These are phyloP conservation scores for Fusarium tanahbumbuense DNA, from an alignment of 2,329 filamentous ascomycete genomes.

Conservation along the genomic window DNA sequence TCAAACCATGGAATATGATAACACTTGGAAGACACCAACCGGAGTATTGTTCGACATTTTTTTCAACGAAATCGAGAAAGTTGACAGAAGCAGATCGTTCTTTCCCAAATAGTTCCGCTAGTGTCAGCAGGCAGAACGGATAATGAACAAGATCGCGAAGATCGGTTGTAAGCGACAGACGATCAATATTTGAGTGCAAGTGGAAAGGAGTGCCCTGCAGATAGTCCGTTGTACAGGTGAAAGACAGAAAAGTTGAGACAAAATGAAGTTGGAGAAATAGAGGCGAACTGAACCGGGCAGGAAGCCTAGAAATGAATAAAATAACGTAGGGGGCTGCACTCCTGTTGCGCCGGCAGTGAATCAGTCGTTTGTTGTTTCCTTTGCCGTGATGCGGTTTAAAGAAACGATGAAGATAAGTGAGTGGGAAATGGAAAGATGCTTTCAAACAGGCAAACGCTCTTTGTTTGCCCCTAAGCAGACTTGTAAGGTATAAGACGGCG, in stretches of 20 bases:
- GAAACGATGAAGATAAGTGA: conserved; percentile 26
- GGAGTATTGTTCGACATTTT: conserved; percentile 38
- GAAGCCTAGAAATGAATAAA: background rate
- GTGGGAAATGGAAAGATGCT: conserved; percentile 8
- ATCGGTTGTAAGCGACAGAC: background rate
- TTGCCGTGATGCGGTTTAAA: conserved; percentile 36
- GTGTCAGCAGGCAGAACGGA: background rate
- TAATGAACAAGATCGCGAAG: background rate
- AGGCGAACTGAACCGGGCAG: background rate
- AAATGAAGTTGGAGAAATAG: background rate
- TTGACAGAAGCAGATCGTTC: conserved; percentile 7
- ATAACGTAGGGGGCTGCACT: conserved; percentile 33
- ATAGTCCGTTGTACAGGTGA: background rate
- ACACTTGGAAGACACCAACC: conserved; percentile 27
- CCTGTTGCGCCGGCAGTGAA: conserved; percentile 37
- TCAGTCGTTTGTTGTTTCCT: conserved; percentile 21
- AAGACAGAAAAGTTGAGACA: conserved; percentile 1
- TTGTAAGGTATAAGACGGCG: conserved; percentile 14
- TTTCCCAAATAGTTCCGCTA: conserved; percentile 14
- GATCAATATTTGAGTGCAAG: background rate
- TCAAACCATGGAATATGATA: background rate
- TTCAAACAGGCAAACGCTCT: conserved; percentile 15
- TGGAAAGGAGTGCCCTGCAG: background rate
- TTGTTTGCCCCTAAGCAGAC: conserved; percentile 19
- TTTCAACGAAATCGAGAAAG: conserved; percentile 13